Percentiles rank a stretch among this genome's conserved stretches.
Evolutionary conservation across 2,329 filamentous ascomycete species (phyloP).

Genomic region (Dactylellina cionopaga): DNA sequence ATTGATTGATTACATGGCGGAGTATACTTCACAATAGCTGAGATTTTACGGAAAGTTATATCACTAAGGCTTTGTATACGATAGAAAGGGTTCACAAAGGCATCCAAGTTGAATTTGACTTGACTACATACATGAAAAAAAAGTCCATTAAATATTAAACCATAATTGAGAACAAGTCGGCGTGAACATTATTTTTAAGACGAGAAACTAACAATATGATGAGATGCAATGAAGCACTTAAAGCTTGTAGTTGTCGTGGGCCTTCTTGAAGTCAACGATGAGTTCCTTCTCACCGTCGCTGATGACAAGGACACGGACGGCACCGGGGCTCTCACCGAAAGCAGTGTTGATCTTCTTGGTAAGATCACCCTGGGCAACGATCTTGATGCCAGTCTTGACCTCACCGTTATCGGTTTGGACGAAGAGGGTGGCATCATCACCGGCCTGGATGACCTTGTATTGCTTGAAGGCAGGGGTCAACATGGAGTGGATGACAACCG

Average conservation of each 20-base stretch:
- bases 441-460: constrained; percentile 98
- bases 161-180: constrained; percentile 37
- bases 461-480: constrained; percentile 99
- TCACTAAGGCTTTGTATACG: constrained; percentile 6
- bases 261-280: constrained; percentile 98
- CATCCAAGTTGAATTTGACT: constrained; percentile 40
- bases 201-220: constrained; percentile 24
- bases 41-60: background rate
- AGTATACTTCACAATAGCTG: background rate
- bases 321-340: constrained; percentile 91
- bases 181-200: constrained; percentile 34
- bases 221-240: constrained; percentile 51
- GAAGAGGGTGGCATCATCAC: constrained; percentile 81
- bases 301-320: constrained; percentile 94
- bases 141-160: constrained; percentile 52
- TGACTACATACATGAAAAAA: constrained; percentile 51
- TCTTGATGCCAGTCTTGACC: constrained; percentile 92
- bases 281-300: constrained; percentile 92
- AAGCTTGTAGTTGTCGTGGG: constrained; percentile 69
- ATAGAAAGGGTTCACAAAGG: constrained; percentile 23
- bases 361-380: constrained; percentile 94
- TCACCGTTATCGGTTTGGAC: constrained; percentile 99
- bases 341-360: constrained; percentile 80
- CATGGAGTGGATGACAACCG: constrained; percentile 99
- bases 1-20: too few relatives aligned